Evolutionary conservation across 1,284 basidiomycete genomes (phyloP).

Genomic region (Athelia psychrophila): DNA sequence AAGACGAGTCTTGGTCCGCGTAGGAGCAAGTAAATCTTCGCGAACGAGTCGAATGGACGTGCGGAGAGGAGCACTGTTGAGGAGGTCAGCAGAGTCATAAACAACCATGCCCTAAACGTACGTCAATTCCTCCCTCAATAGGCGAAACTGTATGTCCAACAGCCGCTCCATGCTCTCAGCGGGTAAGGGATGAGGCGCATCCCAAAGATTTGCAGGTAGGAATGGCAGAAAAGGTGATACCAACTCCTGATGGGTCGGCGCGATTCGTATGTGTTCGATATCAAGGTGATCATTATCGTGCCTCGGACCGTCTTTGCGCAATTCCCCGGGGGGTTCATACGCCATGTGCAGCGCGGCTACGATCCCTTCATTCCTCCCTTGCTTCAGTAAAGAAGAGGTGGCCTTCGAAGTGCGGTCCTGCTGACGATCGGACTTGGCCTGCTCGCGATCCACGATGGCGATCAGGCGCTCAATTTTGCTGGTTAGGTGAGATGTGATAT

Average conservation of each 20-base stretch:
- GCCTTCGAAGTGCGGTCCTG: slow-evolving; percentile 1
- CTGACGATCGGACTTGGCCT: slow-evolving; percentile 22
- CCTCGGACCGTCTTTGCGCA: slow-evolving; percentile 47
- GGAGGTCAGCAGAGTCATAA: neutral
- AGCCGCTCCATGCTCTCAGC: slow-evolving; percentile 53
- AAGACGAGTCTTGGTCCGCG: slow-evolving; percentile 24
- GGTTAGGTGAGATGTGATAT: slow-evolving; percentile 36
- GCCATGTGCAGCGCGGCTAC: slow-evolving; percentile 34
- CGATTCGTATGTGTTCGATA: slow-evolving; percentile 55
- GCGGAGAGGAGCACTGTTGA: slow-evolving; percentile 46
- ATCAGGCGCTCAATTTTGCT: slow-evolving; percentile 39
- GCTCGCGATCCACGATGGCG: slow-evolving; percentile 37
- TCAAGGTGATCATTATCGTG: slow-evolving; percentile 65
- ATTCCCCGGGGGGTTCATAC: slow-evolving; percentile 54
- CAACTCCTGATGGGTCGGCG: slow-evolving; percentile 64
- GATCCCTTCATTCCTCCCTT: slow-evolving; percentile 25
- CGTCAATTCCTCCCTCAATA: slow-evolving; percentile 69
- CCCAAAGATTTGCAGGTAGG: slow-evolving; percentile 53
- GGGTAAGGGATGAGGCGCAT: slow-evolving; percentile 59
- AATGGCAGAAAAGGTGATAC: slow-evolving; percentile 42
- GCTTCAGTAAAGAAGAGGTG: slow-evolving; percentile 7
- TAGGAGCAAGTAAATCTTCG: slow-evolving; percentile 33
- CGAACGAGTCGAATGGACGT: slow-evolving; percentile 43
- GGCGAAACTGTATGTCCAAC: slow-evolving; percentile 69
- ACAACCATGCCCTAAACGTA: slow-evolving; percentile 18